These are phyloP conservation scores for Flaveria brownii DNA, from an alignment of 129 eudicot species.

Conservation along the genomic window DNA sequence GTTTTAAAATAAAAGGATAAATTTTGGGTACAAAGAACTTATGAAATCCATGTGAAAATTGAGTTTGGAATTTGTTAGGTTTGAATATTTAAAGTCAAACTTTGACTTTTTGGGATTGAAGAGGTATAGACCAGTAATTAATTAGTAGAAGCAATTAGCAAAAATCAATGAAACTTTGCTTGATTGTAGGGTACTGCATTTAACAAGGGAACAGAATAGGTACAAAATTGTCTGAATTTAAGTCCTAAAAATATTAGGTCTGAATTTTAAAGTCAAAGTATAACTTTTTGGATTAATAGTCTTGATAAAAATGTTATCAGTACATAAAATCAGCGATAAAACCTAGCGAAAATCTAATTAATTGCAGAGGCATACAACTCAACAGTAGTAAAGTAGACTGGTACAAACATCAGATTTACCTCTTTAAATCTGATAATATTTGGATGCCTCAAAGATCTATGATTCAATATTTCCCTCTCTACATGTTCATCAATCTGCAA, in stretches of 20 bases:
- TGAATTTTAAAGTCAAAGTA: constrained; percentile 14
- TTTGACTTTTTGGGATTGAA: constrained; percentile 2
- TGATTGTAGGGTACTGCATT: not conserved
- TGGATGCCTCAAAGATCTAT: constrained; percentile 80
- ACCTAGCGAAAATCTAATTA: not conserved
- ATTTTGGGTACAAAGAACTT: not conserved
- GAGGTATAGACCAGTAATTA: not conserved
- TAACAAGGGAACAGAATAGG: not conserved
- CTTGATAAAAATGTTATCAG: not conserved
- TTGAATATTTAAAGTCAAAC: constrained; percentile 11
- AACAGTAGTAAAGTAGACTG: constrained; percentile 1
- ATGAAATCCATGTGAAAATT: constrained; percentile 12
- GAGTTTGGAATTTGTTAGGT: constrained; percentile 1
- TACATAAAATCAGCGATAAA: not conserved
- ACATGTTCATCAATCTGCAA: constrained; percentile 89
- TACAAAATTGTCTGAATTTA: not conserved
- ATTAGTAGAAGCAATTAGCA: constrained; percentile 4
- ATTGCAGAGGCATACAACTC: not conserved
- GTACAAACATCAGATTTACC: constrained; percentile 40
- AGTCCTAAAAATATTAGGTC: not conserved
- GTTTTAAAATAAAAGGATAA: no score
- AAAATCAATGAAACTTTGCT: not conserved
- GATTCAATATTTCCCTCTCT: constrained; percentile 78
- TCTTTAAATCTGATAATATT: constrained; percentile 81
- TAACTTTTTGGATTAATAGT: constrained; percentile 12